A percentile compares a stretch with the other conserved stretches of the same genome.
Evolutionary conservation across 2,329 filamentous ascomycete genomes (phyloP).

Genomic region (Conoideocrella luteorostrata): DNA sequence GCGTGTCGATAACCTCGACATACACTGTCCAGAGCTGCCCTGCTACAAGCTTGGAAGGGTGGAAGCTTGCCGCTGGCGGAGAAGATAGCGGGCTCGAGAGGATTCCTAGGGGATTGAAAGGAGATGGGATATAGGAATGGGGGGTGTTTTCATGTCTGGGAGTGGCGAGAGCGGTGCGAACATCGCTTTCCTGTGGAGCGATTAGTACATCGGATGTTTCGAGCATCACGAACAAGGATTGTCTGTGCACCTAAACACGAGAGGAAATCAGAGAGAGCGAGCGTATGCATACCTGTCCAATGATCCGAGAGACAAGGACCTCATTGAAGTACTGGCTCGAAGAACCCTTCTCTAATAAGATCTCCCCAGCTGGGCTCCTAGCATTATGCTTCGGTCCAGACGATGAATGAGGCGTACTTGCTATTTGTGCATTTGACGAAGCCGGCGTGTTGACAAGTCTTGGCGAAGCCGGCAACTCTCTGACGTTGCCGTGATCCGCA

Average conservation of each 20-base stretch:
- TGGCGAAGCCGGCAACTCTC: not conserved
- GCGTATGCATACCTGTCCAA: conserved; percentile 23
- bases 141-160: conserved; percentile 6
- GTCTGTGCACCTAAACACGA: no score
- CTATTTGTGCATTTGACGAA: no score
- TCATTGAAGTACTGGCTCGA: conserved; percentile 32
- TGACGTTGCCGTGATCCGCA: not conserved
- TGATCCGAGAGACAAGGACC: conserved; percentile 26
- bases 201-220: no score
- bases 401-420: not conserved
- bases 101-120: conserved; percentile 27
- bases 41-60: conserved; percentile 19
- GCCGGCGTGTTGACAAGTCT: not conserved
- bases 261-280: not conserved
- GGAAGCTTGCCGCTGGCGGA: conserved; percentile 13
- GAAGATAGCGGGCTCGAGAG: conserved; percentile 19
- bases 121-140: conserved; percentile 12
- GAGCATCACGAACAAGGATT: no score
- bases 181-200: conserved; percentile 1
- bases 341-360: conserved; percentile 25
- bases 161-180: conserved; percentile 6
- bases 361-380: conserved; percentile 12
- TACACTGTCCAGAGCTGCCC: conserved; percentile 25
- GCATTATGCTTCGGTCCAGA: not conserved
- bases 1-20: conserved; percentile 21